Evolutionary conservation across 257 asterid species (phyloP).

Genomic region (Nicotiana undulata): DNA sequence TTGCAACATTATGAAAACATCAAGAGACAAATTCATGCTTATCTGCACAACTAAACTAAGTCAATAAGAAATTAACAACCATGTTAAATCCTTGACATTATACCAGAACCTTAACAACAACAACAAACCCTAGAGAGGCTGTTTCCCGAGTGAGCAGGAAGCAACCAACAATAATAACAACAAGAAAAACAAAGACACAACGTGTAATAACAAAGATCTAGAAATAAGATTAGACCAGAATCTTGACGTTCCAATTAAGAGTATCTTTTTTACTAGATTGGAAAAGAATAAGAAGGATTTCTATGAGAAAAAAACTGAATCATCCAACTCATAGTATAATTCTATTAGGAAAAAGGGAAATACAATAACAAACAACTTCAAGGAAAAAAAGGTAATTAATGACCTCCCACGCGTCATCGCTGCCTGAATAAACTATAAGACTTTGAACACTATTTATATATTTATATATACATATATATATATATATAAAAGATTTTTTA

Average conservation of each 20-base stretch:
- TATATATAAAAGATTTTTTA: neutral
- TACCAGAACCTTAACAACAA: neutral
- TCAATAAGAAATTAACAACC: neutral
- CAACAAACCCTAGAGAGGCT: no score
- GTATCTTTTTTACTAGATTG: neutral
- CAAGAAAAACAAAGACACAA: no score
- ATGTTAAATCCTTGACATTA: constrained; percentile 1
- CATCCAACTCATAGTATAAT: neutral
- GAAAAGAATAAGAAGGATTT: no score
- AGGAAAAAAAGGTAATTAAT: neutral
- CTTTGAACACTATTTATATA: no score
- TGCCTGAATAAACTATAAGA: neutral
- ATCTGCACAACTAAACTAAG: neutral
- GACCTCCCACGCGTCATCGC: neutral
- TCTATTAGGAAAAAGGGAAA: neutral
- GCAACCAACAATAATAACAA: no score
- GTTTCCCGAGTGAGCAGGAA: no score
- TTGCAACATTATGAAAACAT: neutral
- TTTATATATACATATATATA: no score
- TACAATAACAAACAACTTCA: neutral
- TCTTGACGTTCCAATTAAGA: neutral
- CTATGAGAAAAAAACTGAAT: neutral
- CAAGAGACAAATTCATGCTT: neutral
- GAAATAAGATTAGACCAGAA: neutral
- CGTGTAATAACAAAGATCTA: no score